Base-by-base conservation (phyloP, 371 early-diverging fungal species). In the Mortierella sp. region DNA sequence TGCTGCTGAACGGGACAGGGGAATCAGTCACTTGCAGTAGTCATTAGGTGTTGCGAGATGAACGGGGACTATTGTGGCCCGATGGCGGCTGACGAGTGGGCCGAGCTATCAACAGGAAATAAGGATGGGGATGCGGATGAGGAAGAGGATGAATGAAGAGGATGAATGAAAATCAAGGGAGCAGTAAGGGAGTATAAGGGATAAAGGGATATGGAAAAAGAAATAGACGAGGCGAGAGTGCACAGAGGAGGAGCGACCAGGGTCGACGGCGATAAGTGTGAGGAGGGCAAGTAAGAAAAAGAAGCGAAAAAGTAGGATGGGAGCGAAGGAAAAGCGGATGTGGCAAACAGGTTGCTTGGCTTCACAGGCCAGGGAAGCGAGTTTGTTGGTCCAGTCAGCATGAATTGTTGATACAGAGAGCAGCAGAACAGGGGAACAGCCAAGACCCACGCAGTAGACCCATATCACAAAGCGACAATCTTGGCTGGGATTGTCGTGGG, bases 1-100 rank as follows among this genome's bases (percentile, higher is more conserved):
- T 82, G 48, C 48, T 63, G 48, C 24, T 73, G 55, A 60, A 48
- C 31, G 65, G 57, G 26, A 42, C 42, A 45, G 74, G 73, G 31
- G 74, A 44, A 73, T 68, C 42, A 68, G 24, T 42, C 68, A 24
- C 68, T 38, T 11, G 50, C 50, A 16, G 47, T 72, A 50, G 52
- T 34, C 73, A 72, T 48, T 72, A 13, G 54, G 28, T 31, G 6
- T 31, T 50, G 50, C 52, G 14, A 52, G 50, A 52, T 72, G 26
- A 24, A 50, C 50, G 50, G 73, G 54, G 31, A 50, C 47, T 72
- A 16, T 28, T 50, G 16, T 72, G 73, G 48, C 31, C 72, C 73
- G 52, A 5, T 31, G 73, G 52, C 73, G 73, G 45, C 28, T 47
- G 28, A 52, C 47, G 21, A 48, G 31, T 34, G 34, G 63, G 63